Conservation (phyloP, 768 basidiomycete species). For the Pisolithus microcarpus region DNA sequence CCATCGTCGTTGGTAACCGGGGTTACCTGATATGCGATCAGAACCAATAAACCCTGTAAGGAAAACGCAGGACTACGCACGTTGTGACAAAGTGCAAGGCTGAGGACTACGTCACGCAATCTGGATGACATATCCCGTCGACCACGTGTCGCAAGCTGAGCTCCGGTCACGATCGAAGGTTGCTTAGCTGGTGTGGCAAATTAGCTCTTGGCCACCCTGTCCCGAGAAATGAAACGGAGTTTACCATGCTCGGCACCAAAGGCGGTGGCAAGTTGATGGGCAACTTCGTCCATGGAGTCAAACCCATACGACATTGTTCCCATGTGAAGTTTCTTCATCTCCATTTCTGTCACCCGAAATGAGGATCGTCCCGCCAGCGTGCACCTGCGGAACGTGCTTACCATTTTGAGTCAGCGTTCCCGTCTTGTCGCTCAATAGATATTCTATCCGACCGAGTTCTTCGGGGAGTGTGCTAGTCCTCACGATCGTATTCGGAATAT, state of each 20-base stretch:
- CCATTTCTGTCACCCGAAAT: constrained; percentile 69
- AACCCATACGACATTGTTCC: constrained; percentile 95
- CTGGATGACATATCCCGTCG: constrained; percentile 92
- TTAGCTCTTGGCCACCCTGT: background rate
- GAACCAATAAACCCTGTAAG: no score
- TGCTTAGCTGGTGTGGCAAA: constrained; percentile 34
- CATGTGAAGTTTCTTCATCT: constrained; percentile 98
- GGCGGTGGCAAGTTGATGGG: constrained; percentile 81
- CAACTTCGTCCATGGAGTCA: constrained; percentile 99
- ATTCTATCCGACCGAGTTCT: constrained; percentile 91
- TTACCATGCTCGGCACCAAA: constrained; percentile 66
- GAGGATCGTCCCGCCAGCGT: background rate
- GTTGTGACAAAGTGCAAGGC: constrained; percentile 94
- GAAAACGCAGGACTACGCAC: constrained; percentile 37
- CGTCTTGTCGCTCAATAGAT: constrained; percentile 95
- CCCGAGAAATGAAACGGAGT: background rate
- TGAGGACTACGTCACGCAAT: constrained; percentile 86
- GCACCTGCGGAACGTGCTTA: constrained; percentile 25
- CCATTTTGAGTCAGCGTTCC: constrained; percentile 98
- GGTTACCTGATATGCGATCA: constrained; percentile 59
- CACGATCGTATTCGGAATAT: constrained; percentile 94
- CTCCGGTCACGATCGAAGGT: constrained; percentile 63
- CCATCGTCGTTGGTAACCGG: constrained; percentile 94
- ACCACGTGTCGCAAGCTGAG: constrained; percentile 78
- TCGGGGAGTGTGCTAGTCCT: constrained; percentile 97